Evolutionary conservation across 129 eudicot genomes (phyloP).

Genomic region (Flaveria trinervia): DNA sequence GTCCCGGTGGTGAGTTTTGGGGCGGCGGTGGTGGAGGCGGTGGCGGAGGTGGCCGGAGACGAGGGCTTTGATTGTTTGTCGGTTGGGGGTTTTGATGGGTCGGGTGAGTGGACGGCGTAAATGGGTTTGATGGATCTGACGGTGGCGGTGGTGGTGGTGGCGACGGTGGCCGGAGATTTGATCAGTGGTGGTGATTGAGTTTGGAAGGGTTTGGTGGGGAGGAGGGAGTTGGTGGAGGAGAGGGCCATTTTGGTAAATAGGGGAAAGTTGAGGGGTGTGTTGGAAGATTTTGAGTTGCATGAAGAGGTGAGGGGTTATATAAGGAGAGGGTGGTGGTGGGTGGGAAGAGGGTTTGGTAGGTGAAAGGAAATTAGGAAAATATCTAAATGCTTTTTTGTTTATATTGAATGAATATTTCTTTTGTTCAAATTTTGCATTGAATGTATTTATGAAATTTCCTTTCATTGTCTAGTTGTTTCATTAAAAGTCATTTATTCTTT

Average conservation of each 20-base stretch:
- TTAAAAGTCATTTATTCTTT: too few relatives aligned
- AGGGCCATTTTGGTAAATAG: conserved; percentile 33
- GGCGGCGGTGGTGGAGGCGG: conserved; percentile 41
- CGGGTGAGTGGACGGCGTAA: conserved; percentile 76
- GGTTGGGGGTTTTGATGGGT: conserved; percentile 48
- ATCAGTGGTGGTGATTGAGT: conserved; percentile 35
- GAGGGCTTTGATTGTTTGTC: conserved; percentile 33
- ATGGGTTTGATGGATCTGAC: conserved; percentile 45
- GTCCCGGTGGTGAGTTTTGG: conserved; percentile 32
- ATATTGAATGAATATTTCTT: not conserved
- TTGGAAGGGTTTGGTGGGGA: conserved; percentile 45
- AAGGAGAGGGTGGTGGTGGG: not conserved
- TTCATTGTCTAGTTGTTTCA: too few relatives aligned
- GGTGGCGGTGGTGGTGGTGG: conserved; percentile 37
- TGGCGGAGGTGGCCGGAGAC: conserved; percentile 42
- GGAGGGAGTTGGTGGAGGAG: conserved; percentile 42
- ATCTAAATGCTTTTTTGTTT: not conserved
- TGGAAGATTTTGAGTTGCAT: not conserved
- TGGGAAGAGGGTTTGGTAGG: conserved; percentile 29
- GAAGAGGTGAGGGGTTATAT: not conserved
- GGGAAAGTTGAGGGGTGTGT: conserved; percentile 4
- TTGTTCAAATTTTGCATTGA: too few relatives aligned
- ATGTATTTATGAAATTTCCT: too few relatives aligned
- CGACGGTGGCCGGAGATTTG: conserved; percentile 38
- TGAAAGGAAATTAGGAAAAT: not conserved